These are phyloP conservation scores for Phytophthora pini DNA, from an alignment of 352 stramenopile genomes.

Conservation along the genomic window DNA sequence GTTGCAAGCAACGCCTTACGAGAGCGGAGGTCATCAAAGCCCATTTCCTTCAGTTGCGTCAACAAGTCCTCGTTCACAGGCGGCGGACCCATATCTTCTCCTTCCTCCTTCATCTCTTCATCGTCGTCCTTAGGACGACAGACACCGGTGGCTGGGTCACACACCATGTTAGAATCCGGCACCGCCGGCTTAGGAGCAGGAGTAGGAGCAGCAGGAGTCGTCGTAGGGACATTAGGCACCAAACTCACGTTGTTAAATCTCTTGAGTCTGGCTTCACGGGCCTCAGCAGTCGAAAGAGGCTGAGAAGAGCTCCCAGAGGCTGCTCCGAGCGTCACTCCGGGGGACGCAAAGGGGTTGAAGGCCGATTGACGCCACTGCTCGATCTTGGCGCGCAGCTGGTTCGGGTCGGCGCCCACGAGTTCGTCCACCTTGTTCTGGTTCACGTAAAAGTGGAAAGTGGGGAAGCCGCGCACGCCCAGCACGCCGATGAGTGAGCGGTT, in stretches of 20 bases:
- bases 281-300: conserved; percentile 52
- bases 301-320: conserved; percentile 29
- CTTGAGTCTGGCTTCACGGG: conserved; percentile 82
- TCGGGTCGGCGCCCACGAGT: conserved; percentile 85
- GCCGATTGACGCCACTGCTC: conserved; percentile 87
- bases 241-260: conserved; percentile 75
- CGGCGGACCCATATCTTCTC: conserved; percentile 43
- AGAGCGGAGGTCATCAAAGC: conserved; percentile 79
- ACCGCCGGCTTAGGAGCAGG: conserved; percentile 28
- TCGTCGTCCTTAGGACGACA: conserved; percentile 49
- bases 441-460: conserved; percentile 93
- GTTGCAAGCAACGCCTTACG: conserved; percentile 88
- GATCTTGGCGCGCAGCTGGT: conserved; percentile 86
- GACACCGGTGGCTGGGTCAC: conserved; percentile 65
- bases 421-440: conserved; percentile 90
- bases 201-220: conserved; percentile 23
- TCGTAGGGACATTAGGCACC: conserved; percentile 37
- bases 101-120: conserved; percentile 40
- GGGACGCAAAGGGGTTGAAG: conserved; percentile 87
- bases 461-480: conserved; percentile 85
- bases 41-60: conserved; percentile 83
- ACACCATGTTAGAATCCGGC: conserved; percentile 65
- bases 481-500: conserved; percentile 85
- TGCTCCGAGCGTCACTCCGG: conserved; percentile 65
- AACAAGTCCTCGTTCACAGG: conserved; percentile 79